A percentile compares a stretch with the other conserved stretches of the same genome.
phyloP scores from a whole-genome alignment of 108 stramenopile species.

The Cylindrotheca fusiformis region DNA sequence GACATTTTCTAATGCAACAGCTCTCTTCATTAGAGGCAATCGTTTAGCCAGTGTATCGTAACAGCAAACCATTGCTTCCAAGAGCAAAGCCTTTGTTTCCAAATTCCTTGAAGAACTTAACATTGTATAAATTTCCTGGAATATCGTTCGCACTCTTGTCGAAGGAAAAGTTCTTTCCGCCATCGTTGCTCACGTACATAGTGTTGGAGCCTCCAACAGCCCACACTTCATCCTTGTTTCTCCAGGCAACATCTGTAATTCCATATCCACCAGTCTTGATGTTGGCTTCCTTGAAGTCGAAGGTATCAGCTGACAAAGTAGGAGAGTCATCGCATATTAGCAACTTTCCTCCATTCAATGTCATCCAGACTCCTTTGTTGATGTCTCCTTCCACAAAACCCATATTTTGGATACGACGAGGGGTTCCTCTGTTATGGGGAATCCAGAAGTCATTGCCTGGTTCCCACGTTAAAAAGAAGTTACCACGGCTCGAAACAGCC shows the following conservation, averaged over 20 bases:
- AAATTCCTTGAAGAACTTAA: slow-evolving; percentile 92
- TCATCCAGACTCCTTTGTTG: slow-evolving; percentile 96
- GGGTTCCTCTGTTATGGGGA: slow-evolving; percentile 96
- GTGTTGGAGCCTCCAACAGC: slow-evolving; percentile 95
- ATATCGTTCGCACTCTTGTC: slow-evolving; percentile 91
- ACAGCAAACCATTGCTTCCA: slow-evolving; percentile 89
- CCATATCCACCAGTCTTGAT: slow-evolving; percentile 98
- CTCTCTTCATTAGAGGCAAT: too few relatives aligned
- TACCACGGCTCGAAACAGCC: slow-evolving; percentile 91
- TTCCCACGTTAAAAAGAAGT: slow-evolving; percentile 97
- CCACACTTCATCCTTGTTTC: slow-evolving; percentile 90
- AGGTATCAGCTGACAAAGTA: slow-evolving; percentile 62
- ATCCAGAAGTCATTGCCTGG: slow-evolving; percentile 98
- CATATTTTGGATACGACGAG: slow-evolving; percentile 96
- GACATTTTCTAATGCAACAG: too few relatives aligned
- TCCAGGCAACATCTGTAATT: slow-evolving; percentile 95
- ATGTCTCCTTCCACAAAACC: slow-evolving; percentile 91
- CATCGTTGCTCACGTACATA: slow-evolving; percentile 90
- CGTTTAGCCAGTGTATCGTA: slow-evolving; percentile 74
- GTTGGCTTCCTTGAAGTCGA: slow-evolving; percentile 83
- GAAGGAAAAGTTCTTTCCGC: slow-evolving; percentile 90
- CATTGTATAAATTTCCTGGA: slow-evolving; percentile 95
- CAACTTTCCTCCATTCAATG: slow-evolving; percentile 93
- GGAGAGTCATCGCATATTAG: slow-evolving; percentile 46
- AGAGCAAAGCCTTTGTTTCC: slow-evolving; percentile 90